phyloP scores from a whole-genome alignment of 805 yeast genomes.

The Spathaspora sp. region DNA sequence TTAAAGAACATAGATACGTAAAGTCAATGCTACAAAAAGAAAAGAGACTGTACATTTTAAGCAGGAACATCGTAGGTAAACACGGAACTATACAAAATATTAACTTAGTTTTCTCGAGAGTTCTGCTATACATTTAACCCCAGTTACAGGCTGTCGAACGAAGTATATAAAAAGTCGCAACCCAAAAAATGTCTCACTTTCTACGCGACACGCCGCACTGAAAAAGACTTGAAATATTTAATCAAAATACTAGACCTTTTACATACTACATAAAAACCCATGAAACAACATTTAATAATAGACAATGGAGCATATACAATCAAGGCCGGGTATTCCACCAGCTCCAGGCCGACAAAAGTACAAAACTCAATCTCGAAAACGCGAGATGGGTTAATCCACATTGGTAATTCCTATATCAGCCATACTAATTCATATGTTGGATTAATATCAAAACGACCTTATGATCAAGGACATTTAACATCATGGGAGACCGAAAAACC shows the following conservation, averaged over 20 bases:
- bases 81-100: too few species aligned
- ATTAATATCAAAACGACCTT: constrained; percentile 72
- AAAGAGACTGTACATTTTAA: too few species aligned
- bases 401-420: constrained; percentile 65
- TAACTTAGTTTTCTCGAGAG: too few species aligned
- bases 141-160: too few species aligned
- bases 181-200: too few species aligned
- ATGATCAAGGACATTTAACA: constrained; percentile 81
- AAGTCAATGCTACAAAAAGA: too few species aligned
- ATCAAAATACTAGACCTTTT: neutral
- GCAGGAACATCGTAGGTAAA: too few species aligned
- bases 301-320: constrained; percentile 90
- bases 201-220: neutral
- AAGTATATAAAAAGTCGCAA: too few species aligned
- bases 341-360: constrained; percentile 42
- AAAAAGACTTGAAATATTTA: neutral
- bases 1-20: too few species aligned
- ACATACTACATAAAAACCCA: neutral
- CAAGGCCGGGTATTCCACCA: constrained; percentile 43
- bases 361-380: constrained; percentile 74
- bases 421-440: constrained; percentile 72
- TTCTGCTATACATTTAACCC: too few species aligned
- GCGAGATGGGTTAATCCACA: constrained; percentile 65
- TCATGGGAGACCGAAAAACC: constrained; percentile 90
- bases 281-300: constrained; percentile 46